Evolutionary conservation across 2,329 filamentous ascomycete genomes (phyloP), one percentile per base, ranked within the genome.

Genomic region (Harringtonia aguacate): DNA sequence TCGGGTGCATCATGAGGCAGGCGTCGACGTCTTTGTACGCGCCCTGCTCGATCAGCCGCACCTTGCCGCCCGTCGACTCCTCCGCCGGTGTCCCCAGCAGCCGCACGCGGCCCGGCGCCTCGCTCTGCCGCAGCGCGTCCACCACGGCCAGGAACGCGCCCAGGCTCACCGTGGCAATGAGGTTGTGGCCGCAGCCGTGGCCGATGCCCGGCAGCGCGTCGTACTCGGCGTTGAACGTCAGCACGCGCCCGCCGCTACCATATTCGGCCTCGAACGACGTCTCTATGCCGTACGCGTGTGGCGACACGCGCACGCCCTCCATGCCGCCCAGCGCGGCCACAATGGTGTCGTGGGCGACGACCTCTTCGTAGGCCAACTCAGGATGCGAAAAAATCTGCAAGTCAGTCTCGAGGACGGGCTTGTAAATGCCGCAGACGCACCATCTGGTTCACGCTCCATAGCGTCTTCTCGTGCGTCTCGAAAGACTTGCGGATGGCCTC

Each of bases 301-400:
- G 63, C 3, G 58, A 68, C 8, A 75, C 70, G 0, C 50, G 43
- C 50, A 69, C 70, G 0, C 68, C 72, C 3, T 64, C 61, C 3
- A 27, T 52, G 45, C 36, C 67, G 59, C 7, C 24, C 1, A 76
- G 57, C 31, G 69, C 62, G 7, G 56, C 49, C 15, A 63, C 64
- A 41, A 77, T 65, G 4, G 58, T 62, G 35, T 73, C 64, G 48
- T 75, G 71, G 4, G 73, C 73, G 20, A 60, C 61, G 51, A 64
- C 56, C 51, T 77, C 73, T 41, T 73, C 52, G 50, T 67, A 76
- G 3, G 61, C 65, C 1, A 70, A 56, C 52, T 77, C 73, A 0
- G 73, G 72, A 42, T 73, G 24, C 8, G 51, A 44, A 40, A 65
- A 61, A 10, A 65, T 55, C 44, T 53, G 21, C 21, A 4, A 30